phyloP scores from a whole-genome alignment of 306 rosid species.

The Ormosia semicastrata region DNA sequence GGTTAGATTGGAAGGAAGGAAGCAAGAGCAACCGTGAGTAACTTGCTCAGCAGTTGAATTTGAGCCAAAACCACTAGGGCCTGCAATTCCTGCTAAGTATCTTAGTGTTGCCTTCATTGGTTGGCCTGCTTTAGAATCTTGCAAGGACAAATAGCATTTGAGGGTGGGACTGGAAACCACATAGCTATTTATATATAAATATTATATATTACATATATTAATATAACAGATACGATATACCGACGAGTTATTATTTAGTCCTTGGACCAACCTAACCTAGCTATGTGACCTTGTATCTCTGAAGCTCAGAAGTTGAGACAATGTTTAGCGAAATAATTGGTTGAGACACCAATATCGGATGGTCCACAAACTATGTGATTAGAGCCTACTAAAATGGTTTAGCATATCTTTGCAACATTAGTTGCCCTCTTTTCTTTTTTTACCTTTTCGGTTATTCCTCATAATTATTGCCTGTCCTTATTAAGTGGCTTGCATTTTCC shows the following conservation, averaged over 20 bases:
- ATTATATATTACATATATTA: background rate
- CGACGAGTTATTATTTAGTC: background rate
- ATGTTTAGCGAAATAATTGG: slow-evolving; percentile 40
- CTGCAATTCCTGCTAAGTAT: slow-evolving; percentile 94
- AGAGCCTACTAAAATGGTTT: background rate
- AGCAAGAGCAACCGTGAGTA: slow-evolving; percentile 42
- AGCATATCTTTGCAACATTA: background rate
- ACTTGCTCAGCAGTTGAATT: slow-evolving; percentile 93
- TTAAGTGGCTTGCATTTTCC: slow-evolving; percentile 36
- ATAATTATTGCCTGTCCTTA: slow-evolving; percentile 45
- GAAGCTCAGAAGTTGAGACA: background rate
- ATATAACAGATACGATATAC: background rate
- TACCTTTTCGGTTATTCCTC: slow-evolving; percentile 11
- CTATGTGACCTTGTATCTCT: slow-evolving; percentile 2
- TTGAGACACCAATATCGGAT: slow-evolving; percentile 29
- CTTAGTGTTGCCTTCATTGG: slow-evolving; percentile 77
- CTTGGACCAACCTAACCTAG: slow-evolving; percentile 19
- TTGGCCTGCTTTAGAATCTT: slow-evolving; percentile 9
- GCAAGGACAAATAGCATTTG: slow-evolving; percentile 14
- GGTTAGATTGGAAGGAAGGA: slow-evolving; percentile 51
- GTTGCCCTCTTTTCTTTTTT: background rate
- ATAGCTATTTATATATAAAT: slow-evolving; percentile 12
- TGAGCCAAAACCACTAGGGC: slow-evolving; percentile 97
- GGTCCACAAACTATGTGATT: slow-evolving; percentile 40
- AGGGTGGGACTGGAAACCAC: slow-evolving; percentile 2